Evolutionary conservation across 1,284 basidiomycete species (phyloP).

Genomic region (Puccinia sorghi): DNA sequence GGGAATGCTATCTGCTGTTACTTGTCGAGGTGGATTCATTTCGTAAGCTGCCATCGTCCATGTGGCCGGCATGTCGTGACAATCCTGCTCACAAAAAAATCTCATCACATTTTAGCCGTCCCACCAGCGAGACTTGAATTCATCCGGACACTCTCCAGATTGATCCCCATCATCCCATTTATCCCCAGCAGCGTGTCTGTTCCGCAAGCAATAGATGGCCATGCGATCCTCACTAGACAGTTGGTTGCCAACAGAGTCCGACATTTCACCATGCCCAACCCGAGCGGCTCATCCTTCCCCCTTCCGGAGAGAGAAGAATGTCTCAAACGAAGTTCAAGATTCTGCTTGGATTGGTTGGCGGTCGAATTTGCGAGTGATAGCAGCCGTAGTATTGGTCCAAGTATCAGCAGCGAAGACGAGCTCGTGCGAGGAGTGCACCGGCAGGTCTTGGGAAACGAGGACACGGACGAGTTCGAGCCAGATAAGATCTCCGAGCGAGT

Average conservation of each 20-base stretch:
- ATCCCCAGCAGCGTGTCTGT: conserved; percentile 21
- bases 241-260: conserved; percentile 21
- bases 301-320: conserved; percentile 35
- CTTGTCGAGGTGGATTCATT: conserved; percentile 35
- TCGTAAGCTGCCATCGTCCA: conserved; percentile 1
- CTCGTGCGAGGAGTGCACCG: background rate
- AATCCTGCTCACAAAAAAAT: background rate
- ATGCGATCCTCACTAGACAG: conserved; percentile 46
- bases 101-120: conserved; percentile 5
- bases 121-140: conserved; percentile 35
- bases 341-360: conserved; percentile 36
- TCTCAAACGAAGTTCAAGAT: conserved; percentile 12
- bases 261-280: conserved; percentile 36
- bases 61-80: conserved; percentile 17
- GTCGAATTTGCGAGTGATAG: conserved; percentile 22
- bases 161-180: conserved; percentile 44
- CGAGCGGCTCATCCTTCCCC: background rate
- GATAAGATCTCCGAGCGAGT: conserved; percentile 13
- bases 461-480: conserved; percentile 13
- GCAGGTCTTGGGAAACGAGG: background rate
- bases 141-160: conserved; percentile 28
- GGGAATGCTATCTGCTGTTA: conserved; percentile 41
- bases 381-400: background rate
- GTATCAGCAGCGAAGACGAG: background rate
- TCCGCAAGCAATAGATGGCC: conserved; percentile 21